phyloP scores from a whole-genome alignment of 2,329 filamentous ascomycete species.

The Phialocephala sp. region DNA sequence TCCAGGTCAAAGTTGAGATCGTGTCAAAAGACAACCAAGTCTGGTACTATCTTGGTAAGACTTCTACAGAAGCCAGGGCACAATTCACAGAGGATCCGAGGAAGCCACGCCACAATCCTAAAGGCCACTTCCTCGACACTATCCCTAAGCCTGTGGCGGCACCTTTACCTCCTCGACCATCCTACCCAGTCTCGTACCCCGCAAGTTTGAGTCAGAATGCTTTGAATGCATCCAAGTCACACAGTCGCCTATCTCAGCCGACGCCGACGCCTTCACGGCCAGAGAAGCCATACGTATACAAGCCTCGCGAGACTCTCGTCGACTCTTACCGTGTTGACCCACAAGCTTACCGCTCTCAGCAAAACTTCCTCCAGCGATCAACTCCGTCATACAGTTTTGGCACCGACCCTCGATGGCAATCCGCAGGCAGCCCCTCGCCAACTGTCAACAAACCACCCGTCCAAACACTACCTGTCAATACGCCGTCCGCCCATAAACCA shows the following conservation, averaged over 20 bases:
- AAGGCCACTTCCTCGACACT: conserved; percentile 75
- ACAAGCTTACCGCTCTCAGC: conserved; percentile 43
- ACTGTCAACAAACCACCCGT: conserved; percentile 5
- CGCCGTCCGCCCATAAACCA: not conserved
- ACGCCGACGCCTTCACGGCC: conserved; percentile 40
- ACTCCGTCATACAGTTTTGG: conserved; percentile 39
- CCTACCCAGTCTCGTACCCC: conserved; percentile 43
- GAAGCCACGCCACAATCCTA: conserved; percentile 65
- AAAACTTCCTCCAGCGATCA: conserved; percentile 42
- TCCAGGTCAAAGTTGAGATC: conserved; percentile 74
- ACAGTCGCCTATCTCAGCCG: conserved; percentile 41
- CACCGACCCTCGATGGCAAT: conserved; percentile 40
- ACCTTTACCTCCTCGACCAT: conserved; percentile 47
- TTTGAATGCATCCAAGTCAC: conserved; percentile 40
- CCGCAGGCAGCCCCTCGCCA: conserved; percentile 8
- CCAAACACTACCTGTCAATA: conserved; percentile 7
- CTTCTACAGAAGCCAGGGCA: conserved; percentile 87
- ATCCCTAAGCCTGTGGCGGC: conserved; percentile 56
- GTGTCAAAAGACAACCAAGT: conserved; percentile 71
- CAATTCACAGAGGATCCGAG: conserved; percentile 84
- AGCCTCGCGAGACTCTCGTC: conserved; percentile 45
- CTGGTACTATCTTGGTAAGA: conserved; percentile 87
- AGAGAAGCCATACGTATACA: conserved; percentile 60
- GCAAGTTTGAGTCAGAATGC: conserved; percentile 33
- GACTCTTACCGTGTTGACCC: conserved; percentile 41